phyloP scores from a whole-genome alignment of 495 filamentous ascomycete species.

The Hypoxylon trugodes region DNA sequence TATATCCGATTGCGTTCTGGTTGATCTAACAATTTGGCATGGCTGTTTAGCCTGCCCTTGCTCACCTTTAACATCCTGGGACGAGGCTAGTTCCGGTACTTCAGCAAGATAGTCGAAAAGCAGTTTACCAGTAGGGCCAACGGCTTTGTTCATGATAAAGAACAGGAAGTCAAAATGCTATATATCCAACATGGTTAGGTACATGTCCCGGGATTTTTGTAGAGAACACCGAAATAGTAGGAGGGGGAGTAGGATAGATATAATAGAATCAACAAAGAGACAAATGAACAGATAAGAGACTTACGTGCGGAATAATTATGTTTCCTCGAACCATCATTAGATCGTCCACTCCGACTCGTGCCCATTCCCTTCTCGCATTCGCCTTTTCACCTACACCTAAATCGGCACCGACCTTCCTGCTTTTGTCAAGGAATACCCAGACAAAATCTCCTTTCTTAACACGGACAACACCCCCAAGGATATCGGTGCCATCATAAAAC shows the following conservation, averaged over 20 bases:
- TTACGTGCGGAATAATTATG: slow-evolving; percentile 92
- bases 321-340: slow-evolving; percentile 92
- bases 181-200: slow-evolving; percentile 48
- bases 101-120: slow-evolving; percentile 79
- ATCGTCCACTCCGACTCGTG: slow-evolving; percentile 93
- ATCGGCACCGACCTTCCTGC: slow-evolving; percentile 87
- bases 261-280: too few relatives aligned
- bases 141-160: slow-evolving; percentile 87
- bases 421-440: slow-evolving; percentile 91
- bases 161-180: slow-evolving; percentile 98
- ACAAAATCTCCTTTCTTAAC: slow-evolving; percentile 92
- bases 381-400: slow-evolving; percentile 73
- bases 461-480: slow-evolving; percentile 79
- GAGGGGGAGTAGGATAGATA: too few relatives aligned
- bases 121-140: slow-evolving; percentile 72
- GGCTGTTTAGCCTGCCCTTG: slow-evolving; percentile 13
- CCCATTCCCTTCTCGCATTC: slow-evolving; percentile 83
- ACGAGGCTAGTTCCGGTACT: slow-evolving; percentile 45
- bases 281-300: too few relatives aligned
- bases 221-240: not conserved
- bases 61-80: slow-evolving; percentile 5
- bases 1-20: slow-evolving; percentile 46
- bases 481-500: slow-evolving; percentile 97
- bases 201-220: not conserved
- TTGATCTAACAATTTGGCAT: slow-evolving; percentile 52